phyloP scores from a whole-genome alignment of 768 basidiomycete species.

The Leccinum olivaceopallidum region DNA sequence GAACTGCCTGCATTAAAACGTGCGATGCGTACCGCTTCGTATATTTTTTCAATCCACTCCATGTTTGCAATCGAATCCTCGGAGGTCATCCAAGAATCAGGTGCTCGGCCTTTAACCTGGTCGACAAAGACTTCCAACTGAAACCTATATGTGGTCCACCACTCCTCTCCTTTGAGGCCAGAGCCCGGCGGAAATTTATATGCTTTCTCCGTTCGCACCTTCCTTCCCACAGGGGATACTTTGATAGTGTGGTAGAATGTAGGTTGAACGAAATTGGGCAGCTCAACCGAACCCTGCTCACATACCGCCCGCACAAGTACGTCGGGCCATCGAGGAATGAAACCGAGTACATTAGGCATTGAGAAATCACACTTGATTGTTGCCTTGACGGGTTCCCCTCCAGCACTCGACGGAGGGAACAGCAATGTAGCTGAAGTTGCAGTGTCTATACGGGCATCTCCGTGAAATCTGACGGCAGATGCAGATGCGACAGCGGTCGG shows the following conservation, averaged over 20 bases:
- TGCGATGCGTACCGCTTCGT: slow-evolving; percentile 36
- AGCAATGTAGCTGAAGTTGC: slow-evolving; percentile 42
- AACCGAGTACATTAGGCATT: slow-evolving; percentile 31
- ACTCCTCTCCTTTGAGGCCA: slow-evolving; percentile 46
- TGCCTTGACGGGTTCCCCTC: slow-evolving; percentile 33
- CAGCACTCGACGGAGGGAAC: slow-evolving; percentile 30
- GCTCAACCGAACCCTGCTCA: slow-evolving; percentile 43
- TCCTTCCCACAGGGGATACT: slow-evolving; percentile 37
- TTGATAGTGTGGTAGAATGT: slow-evolving; percentile 50
- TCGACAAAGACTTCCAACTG: slow-evolving; percentile 69
- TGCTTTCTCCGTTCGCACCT: slow-evolving; percentile 41
- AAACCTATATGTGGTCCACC: slow-evolving; percentile 57
- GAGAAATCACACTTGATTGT: slow-evolving; percentile 38
- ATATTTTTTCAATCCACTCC: slow-evolving; percentile 58
- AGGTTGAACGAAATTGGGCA: slow-evolving; percentile 46
- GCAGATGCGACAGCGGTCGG: slow-evolving; percentile 45
- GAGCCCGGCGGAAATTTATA: slow-evolving; percentile 40
- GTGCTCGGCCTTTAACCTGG: slow-evolving; percentile 49
- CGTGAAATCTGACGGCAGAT: slow-evolving; percentile 22
- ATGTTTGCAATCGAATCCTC: slow-evolving; percentile 60
- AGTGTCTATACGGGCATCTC: slow-evolving; percentile 41
- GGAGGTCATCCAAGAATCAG: slow-evolving; percentile 53
- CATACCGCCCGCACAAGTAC: slow-evolving; percentile 34
- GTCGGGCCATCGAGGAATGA: slow-evolving; percentile 22
- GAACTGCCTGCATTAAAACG: not conserved